Evolutionary conservation across 1,284 basidiomycete species (phyloP).

Genomic region (Amylostereum chailletii): DNA sequence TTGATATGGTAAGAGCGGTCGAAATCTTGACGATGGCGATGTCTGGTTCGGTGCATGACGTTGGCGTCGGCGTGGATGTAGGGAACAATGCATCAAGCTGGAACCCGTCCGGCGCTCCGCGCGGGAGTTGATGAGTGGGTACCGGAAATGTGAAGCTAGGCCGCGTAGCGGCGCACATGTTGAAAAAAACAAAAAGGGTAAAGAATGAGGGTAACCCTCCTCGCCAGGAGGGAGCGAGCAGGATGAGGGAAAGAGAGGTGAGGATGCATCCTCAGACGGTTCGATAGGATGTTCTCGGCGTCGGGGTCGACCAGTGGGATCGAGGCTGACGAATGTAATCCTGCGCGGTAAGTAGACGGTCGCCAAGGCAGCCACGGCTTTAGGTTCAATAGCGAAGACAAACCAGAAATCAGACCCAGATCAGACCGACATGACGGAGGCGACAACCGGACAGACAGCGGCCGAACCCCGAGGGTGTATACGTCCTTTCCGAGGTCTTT

Average conservation of each 20-base stretch:
- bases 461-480: no score
- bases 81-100: not conserved
- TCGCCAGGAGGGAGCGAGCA: not conserved
- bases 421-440: no score
- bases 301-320: no score
- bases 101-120: no score
- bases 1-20: conserved; percentile 39
- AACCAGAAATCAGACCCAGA: no score
- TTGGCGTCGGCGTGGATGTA: conserved; percentile 4
- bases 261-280: not conserved
- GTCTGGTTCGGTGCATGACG: conserved; percentile 8
- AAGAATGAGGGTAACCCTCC: not conserved
- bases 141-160: not conserved
- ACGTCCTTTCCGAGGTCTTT: no score
- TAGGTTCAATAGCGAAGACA: no score
- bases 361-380: no score
- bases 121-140: not conserved
- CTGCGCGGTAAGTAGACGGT: no score
- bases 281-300: no score
- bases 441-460: no score
- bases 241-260: not conserved
- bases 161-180: not conserved
- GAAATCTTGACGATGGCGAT: conserved; percentile 40
- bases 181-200: not conserved
- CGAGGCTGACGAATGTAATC: no score